These are phyloP conservation scores for Salix viminalis DNA, from an alignment of 345 rosid species.

Conservation along the genomic window DNA sequence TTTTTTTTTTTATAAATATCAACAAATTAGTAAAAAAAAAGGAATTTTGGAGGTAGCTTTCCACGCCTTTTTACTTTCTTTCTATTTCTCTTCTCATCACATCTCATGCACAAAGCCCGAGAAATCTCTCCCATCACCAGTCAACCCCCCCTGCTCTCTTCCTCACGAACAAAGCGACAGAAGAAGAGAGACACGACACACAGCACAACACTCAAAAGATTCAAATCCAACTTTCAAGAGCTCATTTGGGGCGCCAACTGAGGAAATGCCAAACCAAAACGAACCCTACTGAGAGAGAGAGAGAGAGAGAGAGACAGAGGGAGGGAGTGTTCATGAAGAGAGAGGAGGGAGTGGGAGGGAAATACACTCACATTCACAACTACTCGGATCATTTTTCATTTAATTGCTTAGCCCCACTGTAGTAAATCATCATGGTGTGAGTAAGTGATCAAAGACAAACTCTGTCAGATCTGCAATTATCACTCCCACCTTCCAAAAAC, in stretches of 20 bases:
- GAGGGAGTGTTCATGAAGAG: background rate
- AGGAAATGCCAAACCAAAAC: background rate
- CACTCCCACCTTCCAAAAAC: background rate
- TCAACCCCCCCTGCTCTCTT: no score
- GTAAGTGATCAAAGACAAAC: background rate
- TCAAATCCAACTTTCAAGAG: slow-evolving; percentile 12
- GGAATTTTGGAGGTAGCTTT: no score
- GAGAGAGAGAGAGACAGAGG: background rate
- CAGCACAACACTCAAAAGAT: background rate
- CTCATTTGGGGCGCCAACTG: slow-evolving; percentile 34
- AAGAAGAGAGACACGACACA: background rate
- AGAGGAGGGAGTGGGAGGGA: background rate
- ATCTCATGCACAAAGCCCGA: no score
- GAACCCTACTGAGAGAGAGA: background rate
- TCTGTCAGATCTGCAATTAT: background rate
- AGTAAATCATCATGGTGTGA: background rate
- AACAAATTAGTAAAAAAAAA: no score
- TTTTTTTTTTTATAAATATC: no score
- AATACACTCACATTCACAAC: background rate
- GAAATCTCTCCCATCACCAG: no score
- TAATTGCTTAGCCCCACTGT: background rate
- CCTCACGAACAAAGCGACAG: no score
- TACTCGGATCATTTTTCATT: background rate
- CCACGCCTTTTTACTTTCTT: no score
- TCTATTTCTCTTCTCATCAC: no score